Percentiles rank a stretch among this genome's conserved stretches.
phyloP scores from a whole-genome alignment of 108 stramenopile genomes.

The Chaetoceros tenuissimus region DNA sequence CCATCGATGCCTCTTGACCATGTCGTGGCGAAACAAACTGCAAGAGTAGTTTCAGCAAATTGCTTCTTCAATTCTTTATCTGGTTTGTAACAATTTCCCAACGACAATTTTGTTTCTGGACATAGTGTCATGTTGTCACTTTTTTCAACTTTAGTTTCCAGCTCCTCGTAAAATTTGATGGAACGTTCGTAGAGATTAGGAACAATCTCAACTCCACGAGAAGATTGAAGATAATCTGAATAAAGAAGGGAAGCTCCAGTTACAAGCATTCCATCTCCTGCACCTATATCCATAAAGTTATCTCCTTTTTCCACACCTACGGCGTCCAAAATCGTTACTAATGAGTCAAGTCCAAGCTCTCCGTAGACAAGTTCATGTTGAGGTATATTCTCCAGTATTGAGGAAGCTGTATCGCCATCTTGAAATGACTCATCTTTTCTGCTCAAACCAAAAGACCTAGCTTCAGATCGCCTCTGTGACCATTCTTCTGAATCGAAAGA shows the following conservation, averaged over 20 bases:
- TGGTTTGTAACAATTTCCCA: constrained; percentile 11
- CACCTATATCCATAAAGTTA: constrained; percentile 26
- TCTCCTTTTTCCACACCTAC: constrained; percentile 22
- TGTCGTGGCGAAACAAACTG: constrained; percentile 33
- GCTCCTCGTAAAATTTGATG: constrained; percentile 2
- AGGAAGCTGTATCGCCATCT: no score
- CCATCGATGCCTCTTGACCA: constrained; percentile 19
- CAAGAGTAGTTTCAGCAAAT: constrained; percentile 19
- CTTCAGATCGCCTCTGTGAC: no score
- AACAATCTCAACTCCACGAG: constrained; percentile 22
- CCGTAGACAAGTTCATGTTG: constrained; percentile 28
- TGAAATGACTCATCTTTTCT: no score
- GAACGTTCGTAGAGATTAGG: constrained; percentile 22
- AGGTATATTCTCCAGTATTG: no score
- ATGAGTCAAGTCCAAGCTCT: constrained; percentile 12
- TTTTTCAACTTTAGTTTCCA: constrained; percentile 3
- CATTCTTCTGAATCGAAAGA: no score
- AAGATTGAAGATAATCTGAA: constrained; percentile 5
- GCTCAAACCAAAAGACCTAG: no score
- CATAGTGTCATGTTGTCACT: not conserved
- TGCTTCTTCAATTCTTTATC: not conserved
- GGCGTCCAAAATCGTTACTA: constrained; percentile 29
- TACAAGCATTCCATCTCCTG: constrained; percentile 26
- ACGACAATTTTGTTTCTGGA: not conserved
- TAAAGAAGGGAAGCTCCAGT: constrained; percentile 26